These are phyloP conservation scores for Sarocladium oryzae DNA, from an alignment of 2,329 filamentous ascomycete genomes.

Conservation along the genomic window DNA sequence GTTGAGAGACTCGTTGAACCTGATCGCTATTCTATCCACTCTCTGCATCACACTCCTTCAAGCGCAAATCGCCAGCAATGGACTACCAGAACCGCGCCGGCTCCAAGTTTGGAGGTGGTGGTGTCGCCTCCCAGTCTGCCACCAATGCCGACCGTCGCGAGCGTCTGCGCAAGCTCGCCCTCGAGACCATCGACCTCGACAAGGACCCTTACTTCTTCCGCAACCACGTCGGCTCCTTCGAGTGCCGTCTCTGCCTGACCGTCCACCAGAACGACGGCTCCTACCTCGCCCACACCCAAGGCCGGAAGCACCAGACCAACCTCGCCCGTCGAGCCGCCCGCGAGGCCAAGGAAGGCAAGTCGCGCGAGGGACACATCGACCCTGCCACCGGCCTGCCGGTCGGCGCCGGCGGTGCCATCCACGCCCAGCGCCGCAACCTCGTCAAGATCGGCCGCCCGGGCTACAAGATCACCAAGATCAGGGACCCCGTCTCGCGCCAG, in stretches of 20 bases:
- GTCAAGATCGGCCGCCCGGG: conserved; percentile 95
- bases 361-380: conserved; percentile 45
- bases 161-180: conserved; percentile 92
- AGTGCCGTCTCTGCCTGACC: conserved; percentile 92
- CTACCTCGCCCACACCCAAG: conserved; percentile 97
- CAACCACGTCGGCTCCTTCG: conserved; percentile 97
- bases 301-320: conserved; percentile 98
- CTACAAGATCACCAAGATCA: conserved; percentile 95
- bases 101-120: conserved; percentile 96
- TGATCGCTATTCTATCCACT: too few species aligned
- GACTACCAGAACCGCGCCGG: conserved; percentile 87
- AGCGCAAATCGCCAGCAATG: conserved; percentile 33
- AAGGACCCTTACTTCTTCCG: conserved; percentile 99
- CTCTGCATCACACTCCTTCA: too few species aligned
- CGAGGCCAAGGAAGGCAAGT: conserved; percentile 82
- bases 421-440: conserved; percentile 70
- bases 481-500: conserved; percentile 82
- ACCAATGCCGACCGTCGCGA: conserved; percentile 97
- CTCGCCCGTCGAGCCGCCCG: conserved; percentile 91
- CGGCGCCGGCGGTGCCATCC: conserved; percentile 38
- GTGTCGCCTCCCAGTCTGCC: conserved; percentile 86
- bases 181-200: conserved; percentile 98
- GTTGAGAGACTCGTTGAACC: too few species aligned
- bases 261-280: conserved; percentile 99
- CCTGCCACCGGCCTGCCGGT: conserved; percentile 64